Evolutionary conservation across 1,139 yeast species (phyloP), one percentile per base, ranked within the genome.

Genomic region (Candida tropicalis): DNA sequence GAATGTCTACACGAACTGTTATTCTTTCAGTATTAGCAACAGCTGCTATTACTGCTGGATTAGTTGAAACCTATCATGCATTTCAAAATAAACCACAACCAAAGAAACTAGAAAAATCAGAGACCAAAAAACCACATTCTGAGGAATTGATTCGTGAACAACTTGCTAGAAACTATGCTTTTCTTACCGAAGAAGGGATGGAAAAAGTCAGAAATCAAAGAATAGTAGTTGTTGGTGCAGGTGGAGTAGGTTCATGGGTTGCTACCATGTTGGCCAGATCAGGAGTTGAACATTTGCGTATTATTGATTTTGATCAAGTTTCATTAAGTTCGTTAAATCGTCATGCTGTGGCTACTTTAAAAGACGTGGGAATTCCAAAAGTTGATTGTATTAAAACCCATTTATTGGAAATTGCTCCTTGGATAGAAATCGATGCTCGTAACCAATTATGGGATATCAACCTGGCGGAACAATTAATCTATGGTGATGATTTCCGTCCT

Each of bases 161-260:
- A 62, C 77, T 91, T 34, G 96, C 98, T 0, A 74, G 99, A 52
- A 93, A 91, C 68, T 86, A 88, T 59, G 97, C 96, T 2, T 93
- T 93, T 58, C 71, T 93, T 27, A 90, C 96, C 2, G 87, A 84
- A 40, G 86, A 83, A 15, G 98, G 97, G 1, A 82, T 89, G 80
- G 63, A 67, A n/a, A 81, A 80, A 48, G 79, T 93, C 16, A 80
- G 96, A 44, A 64, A 72, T n/a, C 84, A 89, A 55, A 76, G 81
- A 47, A 79, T 93, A 2, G 85, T 89, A 3, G 87, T 93, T 13
- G 97, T 93, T n/a, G 99, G 99, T 23, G 95, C 93, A 8, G 99
- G 99, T 41, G 99, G 99, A 38, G 99, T 93, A 27, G 99, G 99
- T 2, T 90, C 98, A 0, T 91, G 97, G 95, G 96, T 86, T 9